A percentile compares a stretch with the other conserved stretches of the same genome.
Conservation (phyloP, 1,139 yeast genomes). For the Meyerozyma carpophila region DNA sequence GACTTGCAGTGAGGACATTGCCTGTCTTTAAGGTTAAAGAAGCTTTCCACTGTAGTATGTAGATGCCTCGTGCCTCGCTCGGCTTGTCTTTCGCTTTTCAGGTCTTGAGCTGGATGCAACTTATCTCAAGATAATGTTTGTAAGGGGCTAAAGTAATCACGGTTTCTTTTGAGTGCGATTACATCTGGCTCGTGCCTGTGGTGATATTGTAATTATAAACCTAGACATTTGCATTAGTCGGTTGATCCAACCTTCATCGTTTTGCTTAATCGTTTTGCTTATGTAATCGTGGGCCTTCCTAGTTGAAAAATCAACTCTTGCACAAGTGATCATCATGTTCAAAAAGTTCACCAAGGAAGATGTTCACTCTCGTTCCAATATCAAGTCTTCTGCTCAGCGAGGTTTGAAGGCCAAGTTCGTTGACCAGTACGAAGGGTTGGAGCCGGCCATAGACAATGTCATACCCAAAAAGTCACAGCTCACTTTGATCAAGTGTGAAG, state of each 20-base stretch:
- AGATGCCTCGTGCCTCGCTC: slow-evolving; percentile 72
- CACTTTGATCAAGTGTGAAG: slow-evolving; percentile 80
- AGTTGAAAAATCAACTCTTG: background rate
- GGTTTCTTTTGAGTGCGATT: slow-evolving; percentile 76
- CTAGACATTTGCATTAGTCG: slow-evolving; percentile 38
- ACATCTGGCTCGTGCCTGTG: slow-evolving; percentile 50
- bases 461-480: slow-evolving; percentile 92
- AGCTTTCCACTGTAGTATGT: background rate
- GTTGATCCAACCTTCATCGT: background rate
- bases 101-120: slow-evolving; percentile 54
- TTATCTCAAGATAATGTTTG: slow-evolving; percentile 9
- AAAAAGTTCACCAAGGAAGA: slow-evolving; percentile 81
- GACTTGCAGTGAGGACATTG: slow-evolving; percentile 22
- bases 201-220: slow-evolving; percentile 69
- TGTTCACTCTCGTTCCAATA: slow-evolving; percentile 83
- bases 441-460: slow-evolving; percentile 69
- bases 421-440: slow-evolving; percentile 66
- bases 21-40: slow-evolving; percentile 4
- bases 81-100: slow-evolving; percentile 27
- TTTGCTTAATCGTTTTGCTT: slow-evolving; percentile 1
- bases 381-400: slow-evolving; percentile 89
- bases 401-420: slow-evolving; percentile 71
- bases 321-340: slow-evolving; percentile 30
- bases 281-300: background rate
- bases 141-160: slow-evolving; percentile 56